Percentiles rank a stretch among this genome's conserved stretches.
phyloP scores from a whole-genome alignment of 441 rosid species.

The Croton setiger region DNA sequence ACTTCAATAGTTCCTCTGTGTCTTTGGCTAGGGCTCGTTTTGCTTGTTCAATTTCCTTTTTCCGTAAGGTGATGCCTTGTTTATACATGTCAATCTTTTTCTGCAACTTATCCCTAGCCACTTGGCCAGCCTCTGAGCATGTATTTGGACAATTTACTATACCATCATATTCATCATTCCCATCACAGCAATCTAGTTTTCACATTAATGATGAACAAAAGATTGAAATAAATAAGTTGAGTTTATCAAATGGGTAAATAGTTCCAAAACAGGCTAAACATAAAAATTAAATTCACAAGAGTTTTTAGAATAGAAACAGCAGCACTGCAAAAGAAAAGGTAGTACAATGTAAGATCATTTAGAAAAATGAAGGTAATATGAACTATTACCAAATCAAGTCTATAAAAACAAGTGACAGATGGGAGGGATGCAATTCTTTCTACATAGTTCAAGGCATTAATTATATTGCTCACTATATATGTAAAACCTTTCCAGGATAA shows the following conservation, averaged over 20 bases:
- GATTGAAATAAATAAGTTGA: neutral
- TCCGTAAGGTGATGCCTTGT: conserved; percentile 60
- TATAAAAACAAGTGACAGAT: neutral
- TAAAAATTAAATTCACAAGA: neutral
- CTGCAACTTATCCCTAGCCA: conserved; percentile 67
- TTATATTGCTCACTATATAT: neutral
- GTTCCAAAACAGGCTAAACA: neutral
- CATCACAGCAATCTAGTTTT: conserved; percentile 87
- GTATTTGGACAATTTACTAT: conserved; percentile 61
- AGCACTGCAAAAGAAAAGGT: neutral
- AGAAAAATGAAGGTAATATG: neutral
- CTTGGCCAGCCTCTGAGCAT: conserved; percentile 97
- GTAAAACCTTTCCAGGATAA: neutral
- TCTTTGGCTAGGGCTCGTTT: conserved; percentile 54
- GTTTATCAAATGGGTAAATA: neutral
- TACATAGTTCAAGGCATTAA: neutral
- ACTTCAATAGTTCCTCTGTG: conserved; percentile 56
- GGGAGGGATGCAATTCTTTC: neutral
- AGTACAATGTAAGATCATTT: neutral
- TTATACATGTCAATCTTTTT: conserved; percentile 61
- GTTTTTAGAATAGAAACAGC: neutral
- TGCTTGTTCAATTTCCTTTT: conserved; percentile 54
- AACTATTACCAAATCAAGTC: neutral
- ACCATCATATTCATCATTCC: conserved; percentile 93
- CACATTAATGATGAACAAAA: conserved; percentile 6